Base-by-base conservation (phyloP, 257 asterid genomes). In the Nicotiana benthamiana region DNA sequence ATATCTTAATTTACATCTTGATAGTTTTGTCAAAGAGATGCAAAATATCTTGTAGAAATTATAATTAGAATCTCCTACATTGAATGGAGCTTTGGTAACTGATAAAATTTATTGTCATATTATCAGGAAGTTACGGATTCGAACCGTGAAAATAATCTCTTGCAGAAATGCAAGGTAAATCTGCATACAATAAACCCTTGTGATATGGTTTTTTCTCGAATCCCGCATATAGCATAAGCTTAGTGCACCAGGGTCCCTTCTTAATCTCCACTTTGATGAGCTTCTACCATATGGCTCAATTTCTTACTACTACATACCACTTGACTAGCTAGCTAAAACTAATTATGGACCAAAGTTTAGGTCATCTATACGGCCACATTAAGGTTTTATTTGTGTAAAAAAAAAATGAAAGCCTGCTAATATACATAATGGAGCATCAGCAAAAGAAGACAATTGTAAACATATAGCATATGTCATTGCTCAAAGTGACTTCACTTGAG, bases 401-500 rank as follows among this genome's bases (percentile, higher is more conserved):
- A 68, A 34, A 72, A 43, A 43, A 22, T 22, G 46, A 72, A 72
- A 11, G 36, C 60, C 59, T 20, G 13, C 57, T 43, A 3, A 59
- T 59, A n/a, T 9, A 59, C 30, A 59, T 9, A 59, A 59, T 59
- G 65, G 30, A 22, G 30, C 65, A 59, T 20, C 9, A 59, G 65
- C 4, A 59, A 59, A 59, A 59, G 26, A 74, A 74, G 79, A 74
- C 79, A 48, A 74, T 24, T 74, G 79, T 34, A 15, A 48, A 74
- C 16, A 74, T 74, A 16, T 7, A 16, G 9, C 61, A 72, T 72
- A 24, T 72, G 60, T 72, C 48, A 72, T 22, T 22, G 40, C 61
- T n/a, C 61, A 74, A 74, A 74, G 61, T 74, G 79, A 74, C 79
- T 74, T 74, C 79, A 74, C 61, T 74, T 24, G 61, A 48, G 79